Evolutionary conservation across 2,329 filamentous ascomycete species (phyloP).

Genomic region (Colletotrichum abscissum): DNA sequence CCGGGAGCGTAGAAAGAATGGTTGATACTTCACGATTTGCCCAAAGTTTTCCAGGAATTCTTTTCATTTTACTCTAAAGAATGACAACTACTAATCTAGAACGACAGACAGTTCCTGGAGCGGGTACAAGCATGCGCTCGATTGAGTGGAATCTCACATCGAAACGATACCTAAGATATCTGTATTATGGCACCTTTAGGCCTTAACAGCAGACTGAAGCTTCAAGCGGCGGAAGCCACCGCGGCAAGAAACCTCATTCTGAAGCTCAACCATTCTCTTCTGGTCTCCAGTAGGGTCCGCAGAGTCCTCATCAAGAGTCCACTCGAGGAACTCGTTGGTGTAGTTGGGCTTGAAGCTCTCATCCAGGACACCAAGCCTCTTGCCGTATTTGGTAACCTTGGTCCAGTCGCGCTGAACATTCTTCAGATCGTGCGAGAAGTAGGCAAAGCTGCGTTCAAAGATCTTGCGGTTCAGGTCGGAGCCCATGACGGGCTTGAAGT

Average conservation of each 20-base stretch:
- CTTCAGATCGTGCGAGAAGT: conserved; percentile 80
- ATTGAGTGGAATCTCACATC: not conserved
- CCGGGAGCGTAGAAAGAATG: no score
- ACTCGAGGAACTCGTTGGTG: conserved; percentile 77
- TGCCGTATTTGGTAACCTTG: conserved; percentile 82
- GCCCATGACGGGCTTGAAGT: conserved; percentile 78
- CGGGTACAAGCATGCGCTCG: no score
- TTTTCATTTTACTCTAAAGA: not conserved
- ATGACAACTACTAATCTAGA: not conserved
- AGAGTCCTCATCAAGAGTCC: conserved; percentile 73
- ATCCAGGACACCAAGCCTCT: conserved; percentile 76
- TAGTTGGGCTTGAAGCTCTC: conserved; percentile 76
- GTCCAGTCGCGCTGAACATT: conserved; percentile 81
- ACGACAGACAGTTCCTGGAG: not conserved
- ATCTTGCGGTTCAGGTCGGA: conserved; percentile 79
- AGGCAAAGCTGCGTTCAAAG: conserved; percentile 82
- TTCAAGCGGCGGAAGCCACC: conserved; percentile 72
- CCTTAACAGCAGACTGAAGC: conserved; percentile 20
- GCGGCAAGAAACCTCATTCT: conserved; percentile 71
- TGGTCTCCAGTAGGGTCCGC: conserved; percentile 77
- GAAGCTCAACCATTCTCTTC: conserved; percentile 77
- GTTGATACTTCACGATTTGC: not conserved
- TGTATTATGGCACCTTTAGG: not conserved
- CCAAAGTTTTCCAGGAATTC: not conserved
- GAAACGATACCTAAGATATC: no score